A percentile compares a stretch with the other conserved stretches of the same genome.
phyloP scores from a whole-genome alignment of 2,329 filamentous ascomycete species.

The Pseudopithomyces maydicus region DNA sequence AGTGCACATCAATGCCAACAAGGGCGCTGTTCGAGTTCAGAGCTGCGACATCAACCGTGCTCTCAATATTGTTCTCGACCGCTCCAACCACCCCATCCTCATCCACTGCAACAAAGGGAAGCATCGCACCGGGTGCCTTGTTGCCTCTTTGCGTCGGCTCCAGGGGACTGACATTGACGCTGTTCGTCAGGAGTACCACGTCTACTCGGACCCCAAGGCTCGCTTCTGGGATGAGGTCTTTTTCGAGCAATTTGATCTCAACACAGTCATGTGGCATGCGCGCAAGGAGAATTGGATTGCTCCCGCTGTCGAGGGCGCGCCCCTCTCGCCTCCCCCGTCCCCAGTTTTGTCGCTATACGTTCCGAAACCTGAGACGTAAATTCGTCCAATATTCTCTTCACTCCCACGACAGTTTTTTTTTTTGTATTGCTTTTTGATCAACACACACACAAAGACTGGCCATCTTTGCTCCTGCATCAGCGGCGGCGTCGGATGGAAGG shows the following conservation, averaged over 20 bases:
- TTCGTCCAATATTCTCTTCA: background rate
- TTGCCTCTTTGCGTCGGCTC: slow-evolving; percentile 76
- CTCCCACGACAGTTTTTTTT: background rate
- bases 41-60: slow-evolving; percentile 68
- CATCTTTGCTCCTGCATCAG: slow-evolving; percentile 1
- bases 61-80: slow-evolving; percentile 72
- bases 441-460: background rate
- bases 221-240: slow-evolving; percentile 53
- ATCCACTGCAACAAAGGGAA: slow-evolving; percentile 95
- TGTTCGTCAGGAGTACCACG: slow-evolving; percentile 74
- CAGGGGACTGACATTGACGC: slow-evolving; percentile 67
- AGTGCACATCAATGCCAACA: slow-evolving; percentile 85
- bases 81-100: slow-evolving; percentile 76
- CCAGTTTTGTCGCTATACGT: slow-evolving; percentile 15
- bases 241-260: slow-evolving; percentile 52
- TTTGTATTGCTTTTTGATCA: background rate
- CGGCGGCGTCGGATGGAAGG: slow-evolving; percentile 3
- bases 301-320: slow-evolving; percentile 19
- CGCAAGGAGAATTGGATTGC: slow-evolving; percentile 37
- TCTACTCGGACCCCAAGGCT: slow-evolving; percentile 60
- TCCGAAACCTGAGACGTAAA: slow-evolving; percentile 17
- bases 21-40: slow-evolving; percentile 62
- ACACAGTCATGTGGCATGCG: slow-evolving; percentile 46
- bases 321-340: slow-evolving; percentile 29
- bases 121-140: slow-evolving; percentile 90